Conservation (phyloP, 2,329 filamentous ascomycete genomes). For the Fusarium equiseti region DNA sequence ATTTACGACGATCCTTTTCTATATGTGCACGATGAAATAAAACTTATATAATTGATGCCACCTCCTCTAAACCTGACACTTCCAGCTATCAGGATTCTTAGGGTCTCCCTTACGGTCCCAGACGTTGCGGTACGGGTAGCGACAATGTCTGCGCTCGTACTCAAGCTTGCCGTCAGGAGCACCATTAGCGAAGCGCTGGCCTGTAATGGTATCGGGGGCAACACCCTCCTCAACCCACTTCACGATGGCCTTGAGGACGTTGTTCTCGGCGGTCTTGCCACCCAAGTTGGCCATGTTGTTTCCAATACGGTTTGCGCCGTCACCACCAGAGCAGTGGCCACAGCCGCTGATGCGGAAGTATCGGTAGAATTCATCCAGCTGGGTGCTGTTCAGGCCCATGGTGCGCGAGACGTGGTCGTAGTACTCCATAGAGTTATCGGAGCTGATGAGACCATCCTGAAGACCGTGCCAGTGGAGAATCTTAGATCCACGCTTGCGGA, state of each 20-base stretch:
- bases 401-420: constrained; percentile 45
- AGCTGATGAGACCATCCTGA: constrained; percentile 35
- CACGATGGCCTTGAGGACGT: constrained; percentile 62
- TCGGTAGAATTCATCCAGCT: constrained; percentile 63
- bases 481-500: constrained; percentile 57
- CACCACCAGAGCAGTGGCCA: constrained; percentile 63
- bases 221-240: constrained; percentile 61
- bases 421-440: constrained; percentile 45
- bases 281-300: constrained; percentile 40
- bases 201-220: constrained; percentile 57
- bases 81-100: constrained; percentile 31
- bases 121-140: constrained; percentile 31
- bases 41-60: constrained; percentile 1
- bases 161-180: constrained; percentile 17
- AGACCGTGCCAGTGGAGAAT: constrained; percentile 62
- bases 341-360: constrained; percentile 63
- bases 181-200: constrained; percentile 47
- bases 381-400: constrained; percentile 44
- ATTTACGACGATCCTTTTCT: constrained; percentile 11
- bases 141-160: constrained; percentile 32
- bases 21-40: constrained; percentile 19
- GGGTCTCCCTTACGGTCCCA: constrained; percentile 1
- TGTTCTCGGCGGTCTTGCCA: constrained; percentile 53
- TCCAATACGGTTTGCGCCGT: constrained; percentile 56
- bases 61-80: background rate